Conservation (phyloP, 495 filamentous ascomycete species). For the Tirmania nivea region DNA sequence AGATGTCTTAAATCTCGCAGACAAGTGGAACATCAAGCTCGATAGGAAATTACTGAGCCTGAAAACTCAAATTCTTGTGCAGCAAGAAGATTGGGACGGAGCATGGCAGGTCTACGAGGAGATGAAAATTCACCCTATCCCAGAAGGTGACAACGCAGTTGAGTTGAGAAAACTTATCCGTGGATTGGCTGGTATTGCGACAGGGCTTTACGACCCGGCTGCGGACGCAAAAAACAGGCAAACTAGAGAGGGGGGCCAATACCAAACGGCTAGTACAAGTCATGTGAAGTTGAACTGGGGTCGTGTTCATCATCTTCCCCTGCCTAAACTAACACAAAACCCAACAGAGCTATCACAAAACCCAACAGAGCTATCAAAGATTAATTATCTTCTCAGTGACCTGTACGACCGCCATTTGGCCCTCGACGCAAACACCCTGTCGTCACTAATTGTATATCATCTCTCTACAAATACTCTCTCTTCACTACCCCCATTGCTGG, state of each 20-base stretch:
- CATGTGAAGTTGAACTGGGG: too few species aligned
- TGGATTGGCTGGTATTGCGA: neutral
- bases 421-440: constrained; percentile 50
- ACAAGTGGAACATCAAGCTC: constrained; percentile 38
- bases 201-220: constrained; percentile 15
- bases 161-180: constrained; percentile 27
- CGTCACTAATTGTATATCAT: constrained; percentile 31
- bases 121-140: constrained; percentile 20
- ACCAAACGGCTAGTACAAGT: too few species aligned
- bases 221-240: constrained; percentile 28
- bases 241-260: too few species aligned
- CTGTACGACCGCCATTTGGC: constrained; percentile 46
- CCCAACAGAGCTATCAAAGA: neutral
- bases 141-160: constrained; percentile 5
- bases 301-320: too few species aligned
- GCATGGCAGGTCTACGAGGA: constrained; percentile 40
- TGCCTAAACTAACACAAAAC: too few species aligned
- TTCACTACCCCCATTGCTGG: neutral
- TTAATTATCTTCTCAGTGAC: constrained; percentile 40
- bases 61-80: constrained; percentile 52
- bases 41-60: constrained; percentile 46
- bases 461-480: neutral
- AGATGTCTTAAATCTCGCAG: constrained; percentile 23
- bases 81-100: constrained; percentile 43
- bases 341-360: neutral